Percentiles rank a stretch among this genome's conserved stretches.
phyloP scores from a whole-genome alignment of 495 filamentous ascomycete species.

The Podospora comata region DNA sequence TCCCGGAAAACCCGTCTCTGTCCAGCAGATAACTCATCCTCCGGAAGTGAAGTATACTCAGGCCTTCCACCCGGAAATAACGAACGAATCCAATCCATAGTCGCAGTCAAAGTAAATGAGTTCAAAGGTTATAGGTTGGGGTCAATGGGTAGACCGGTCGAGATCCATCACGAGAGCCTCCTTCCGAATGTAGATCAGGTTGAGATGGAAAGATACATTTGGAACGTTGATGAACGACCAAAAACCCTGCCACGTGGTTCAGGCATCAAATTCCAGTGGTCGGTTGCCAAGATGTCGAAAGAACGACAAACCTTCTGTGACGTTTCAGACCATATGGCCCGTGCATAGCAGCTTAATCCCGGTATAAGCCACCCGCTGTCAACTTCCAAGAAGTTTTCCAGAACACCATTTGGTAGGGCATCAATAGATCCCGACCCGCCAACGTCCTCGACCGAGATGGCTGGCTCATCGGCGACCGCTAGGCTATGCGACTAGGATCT shows the following conservation, averaged over 20 bases:
- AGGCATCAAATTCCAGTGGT: neutral
- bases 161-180: neutral
- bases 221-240: neutral
- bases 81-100: constrained; percentile 4
- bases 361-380: neutral
- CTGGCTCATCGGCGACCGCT: neutral
- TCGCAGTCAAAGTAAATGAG: neutral
- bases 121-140: neutral
- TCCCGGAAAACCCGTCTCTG: neutral
- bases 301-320: neutral
- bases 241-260: constrained; percentile 1
- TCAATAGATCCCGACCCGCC: neutral
- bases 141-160: neutral
- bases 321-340: neutral
- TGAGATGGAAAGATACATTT: neutral
- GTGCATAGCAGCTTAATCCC: neutral
- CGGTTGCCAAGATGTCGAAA: neutral
- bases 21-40: neutral
- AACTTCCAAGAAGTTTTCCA: neutral
- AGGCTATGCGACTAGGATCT: neutral
- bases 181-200: neutral
- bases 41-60: constrained; percentile 3
- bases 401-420: neutral
- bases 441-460: neutral
- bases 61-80: neutral